These are phyloP conservation scores for Rhizopogon vulgaris DNA, from an alignment of 768 basidiomycete species.

Conservation along the genomic window DNA sequence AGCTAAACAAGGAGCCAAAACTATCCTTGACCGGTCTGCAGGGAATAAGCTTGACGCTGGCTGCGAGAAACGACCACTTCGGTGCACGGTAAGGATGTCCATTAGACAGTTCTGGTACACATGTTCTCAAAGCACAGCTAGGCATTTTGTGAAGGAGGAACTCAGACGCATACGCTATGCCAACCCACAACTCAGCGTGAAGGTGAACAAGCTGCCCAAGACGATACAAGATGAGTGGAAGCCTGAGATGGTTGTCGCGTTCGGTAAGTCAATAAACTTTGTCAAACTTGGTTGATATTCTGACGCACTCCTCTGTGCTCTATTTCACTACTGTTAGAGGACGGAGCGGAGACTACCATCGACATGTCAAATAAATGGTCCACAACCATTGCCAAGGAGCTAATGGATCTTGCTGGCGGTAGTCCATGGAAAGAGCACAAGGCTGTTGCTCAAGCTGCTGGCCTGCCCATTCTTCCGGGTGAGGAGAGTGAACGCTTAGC, in stretches of 20 bases:
- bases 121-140: not conserved
- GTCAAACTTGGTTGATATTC: not conserved
- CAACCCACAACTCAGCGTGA: conserved; percentile 61
- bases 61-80: conserved; percentile 63
- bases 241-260: conserved; percentile 55
- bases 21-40: conserved; percentile 45
- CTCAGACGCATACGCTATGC: conserved; percentile 72
- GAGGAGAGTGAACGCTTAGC: conserved; percentile 29
- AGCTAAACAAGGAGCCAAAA: conserved; percentile 45
- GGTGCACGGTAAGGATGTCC: conserved; percentile 54
- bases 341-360: conserved; percentile 42
- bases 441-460: conserved; percentile 36
- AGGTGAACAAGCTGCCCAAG: conserved; percentile 51
- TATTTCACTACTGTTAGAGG: conserved; percentile 26
- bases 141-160: conserved; percentile 78
- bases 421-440: conserved; percentile 55
- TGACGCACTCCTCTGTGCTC: not conserved
- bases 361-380: conserved; percentile 67
- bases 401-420: conserved; percentile 64
- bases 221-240: conserved; percentile 48
- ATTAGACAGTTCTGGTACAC: conserved; percentile 16
- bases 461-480: conserved; percentile 42
- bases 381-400: conserved; percentile 56
- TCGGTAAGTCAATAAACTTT: conserved; percentile 42
- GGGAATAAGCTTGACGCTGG: conserved; percentile 49